phyloP scores from a whole-genome alignment of 192 early-diverging fungal species.

The Gigaspora rosea region DNA sequence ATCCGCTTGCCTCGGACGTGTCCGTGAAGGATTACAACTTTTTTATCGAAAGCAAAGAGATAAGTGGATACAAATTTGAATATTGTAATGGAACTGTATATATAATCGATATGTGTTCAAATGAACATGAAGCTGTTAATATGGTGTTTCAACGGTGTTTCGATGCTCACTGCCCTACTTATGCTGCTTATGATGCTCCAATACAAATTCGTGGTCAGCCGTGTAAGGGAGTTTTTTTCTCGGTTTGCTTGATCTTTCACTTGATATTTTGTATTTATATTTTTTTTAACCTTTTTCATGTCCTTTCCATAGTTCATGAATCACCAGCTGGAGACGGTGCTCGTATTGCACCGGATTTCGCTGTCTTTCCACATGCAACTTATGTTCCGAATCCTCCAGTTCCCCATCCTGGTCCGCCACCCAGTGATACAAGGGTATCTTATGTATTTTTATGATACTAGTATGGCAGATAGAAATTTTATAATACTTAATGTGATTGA shows the following conservation, averaged over 20 bases:
- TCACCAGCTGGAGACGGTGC: slow-evolving; percentile 20
- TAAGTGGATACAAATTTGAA: slow-evolving; percentile 25
- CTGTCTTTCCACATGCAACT: not conserved
- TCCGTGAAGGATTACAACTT: slow-evolving; percentile 5
- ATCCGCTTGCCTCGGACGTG: slow-evolving; percentile 23
- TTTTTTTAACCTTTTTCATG: no score
- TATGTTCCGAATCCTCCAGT: slow-evolving; percentile 10
- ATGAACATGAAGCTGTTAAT: slow-evolving; percentile 19
- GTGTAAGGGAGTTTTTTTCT: slow-evolving; percentile 13
- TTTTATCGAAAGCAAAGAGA: slow-evolving; percentile 17
- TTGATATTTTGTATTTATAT: not conserved
- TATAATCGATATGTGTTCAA: slow-evolving; percentile 12
- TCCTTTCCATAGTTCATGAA: not conserved
- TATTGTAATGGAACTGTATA: slow-evolving; percentile 20
- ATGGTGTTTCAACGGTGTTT: not conserved
- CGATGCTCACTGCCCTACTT: not conserved
- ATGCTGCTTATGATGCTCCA: not conserved
- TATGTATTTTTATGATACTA: not conserved
- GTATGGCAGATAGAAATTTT: not conserved
- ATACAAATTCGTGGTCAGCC: slow-evolving; percentile 20
- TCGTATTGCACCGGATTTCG: slow-evolving; percentile 14
- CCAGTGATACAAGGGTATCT: slow-evolving; percentile 18
- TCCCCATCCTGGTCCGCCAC: slow-evolving; percentile 8
- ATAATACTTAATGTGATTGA: slow-evolving; percentile 7
- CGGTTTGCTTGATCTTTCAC: slow-evolving; percentile 9